phyloP scores from a whole-genome alignment of 176 grass and related monocot species.

The Raddia guianensis region DNA sequence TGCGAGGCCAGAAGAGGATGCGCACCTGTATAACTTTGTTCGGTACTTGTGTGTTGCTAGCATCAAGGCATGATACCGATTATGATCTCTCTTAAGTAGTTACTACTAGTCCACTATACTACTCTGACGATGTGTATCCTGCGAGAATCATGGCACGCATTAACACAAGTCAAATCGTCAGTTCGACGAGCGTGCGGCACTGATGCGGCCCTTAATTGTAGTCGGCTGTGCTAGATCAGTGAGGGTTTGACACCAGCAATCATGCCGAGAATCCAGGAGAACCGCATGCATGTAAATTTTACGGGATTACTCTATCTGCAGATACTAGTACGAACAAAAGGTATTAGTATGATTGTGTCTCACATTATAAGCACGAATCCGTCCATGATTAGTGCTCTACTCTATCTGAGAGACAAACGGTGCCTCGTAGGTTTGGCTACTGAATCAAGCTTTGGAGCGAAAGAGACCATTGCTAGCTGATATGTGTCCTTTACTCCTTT shows the following conservation, averaged over 20 bases:
- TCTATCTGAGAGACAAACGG: too few relatives aligned
- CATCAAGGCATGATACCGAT: not conserved
- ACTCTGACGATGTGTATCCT: conserved; percentile 1
- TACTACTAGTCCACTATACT: not conserved
- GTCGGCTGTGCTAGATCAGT: conserved; percentile 24
- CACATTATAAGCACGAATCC: too few relatives aligned
- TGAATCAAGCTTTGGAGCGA: too few relatives aligned
- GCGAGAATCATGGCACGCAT: conserved; percentile 33
- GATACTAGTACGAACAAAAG: too few relatives aligned
- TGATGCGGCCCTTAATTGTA: conserved; percentile 34
- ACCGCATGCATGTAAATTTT: not conserved
- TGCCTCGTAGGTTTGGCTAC: too few relatives aligned
- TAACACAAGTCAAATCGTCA: conserved; percentile 26
- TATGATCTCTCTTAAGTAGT: not conserved
- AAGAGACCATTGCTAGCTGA: too few relatives aligned
- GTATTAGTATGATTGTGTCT: too few relatives aligned
- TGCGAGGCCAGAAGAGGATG: too few relatives aligned
- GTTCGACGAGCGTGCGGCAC: not conserved
- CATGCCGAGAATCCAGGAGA: conserved; percentile 40
- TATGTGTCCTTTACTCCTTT: too few relatives aligned
- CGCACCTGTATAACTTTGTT: too few relatives aligned
- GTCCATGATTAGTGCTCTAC: too few relatives aligned
- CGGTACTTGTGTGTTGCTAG: not conserved
- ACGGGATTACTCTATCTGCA: too few relatives aligned
- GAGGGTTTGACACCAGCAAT: conserved; percentile 31